Evolutionary conservation across 495 filamentous ascomycete species (phyloP).

Genomic region (Copromyces sp.): DNA sequence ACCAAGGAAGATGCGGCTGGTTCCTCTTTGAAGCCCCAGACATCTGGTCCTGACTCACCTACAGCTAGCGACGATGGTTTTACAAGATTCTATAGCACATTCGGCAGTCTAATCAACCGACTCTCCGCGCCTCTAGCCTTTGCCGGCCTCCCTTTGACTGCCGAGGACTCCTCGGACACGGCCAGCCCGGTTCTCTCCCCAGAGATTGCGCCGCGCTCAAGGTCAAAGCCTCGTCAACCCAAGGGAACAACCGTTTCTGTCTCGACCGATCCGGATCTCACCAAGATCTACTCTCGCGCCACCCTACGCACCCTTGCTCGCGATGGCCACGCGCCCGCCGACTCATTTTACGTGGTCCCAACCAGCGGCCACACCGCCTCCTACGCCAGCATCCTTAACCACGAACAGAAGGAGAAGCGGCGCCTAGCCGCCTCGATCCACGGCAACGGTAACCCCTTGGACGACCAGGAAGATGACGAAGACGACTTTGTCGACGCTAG

Average conservation of each 20-base stretch:
- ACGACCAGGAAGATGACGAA: constrained; percentile 52
- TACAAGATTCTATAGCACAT: constrained; percentile 78
- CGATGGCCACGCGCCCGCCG: constrained; percentile 44
- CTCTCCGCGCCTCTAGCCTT: constrained; percentile 87
- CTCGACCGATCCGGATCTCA: constrained; percentile 58
- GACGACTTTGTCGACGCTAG: constrained; percentile 81
- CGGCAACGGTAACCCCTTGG: constrained; percentile 21
- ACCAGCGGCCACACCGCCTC: constrained; percentile 78
- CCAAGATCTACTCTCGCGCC: constrained; percentile 65
- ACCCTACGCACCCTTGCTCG: constrained; percentile 57
- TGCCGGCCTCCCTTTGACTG: constrained; percentile 70
- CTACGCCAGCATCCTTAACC: constrained; percentile 76
- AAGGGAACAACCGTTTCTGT: constrained; percentile 1
- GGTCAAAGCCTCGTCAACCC: constrained; percentile 23
- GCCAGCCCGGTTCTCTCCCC: constrained; percentile 15
- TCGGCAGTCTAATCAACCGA: constrained; percentile 69
- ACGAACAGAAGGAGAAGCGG: constrained; percentile 56
- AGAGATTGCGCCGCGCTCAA: constrained; percentile 13
- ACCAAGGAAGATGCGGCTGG: constrained; percentile 16
- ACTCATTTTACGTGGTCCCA: constrained; percentile 94
- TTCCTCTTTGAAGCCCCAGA: constrained; percentile 13
- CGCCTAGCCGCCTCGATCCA: constrained; percentile 31
- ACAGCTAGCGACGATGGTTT: constrained; percentile 63
- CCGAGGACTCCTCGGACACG: constrained; percentile 36
- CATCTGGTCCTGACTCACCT: not conserved